These are phyloP conservation scores for Striga asiatica DNA, from an alignment of 257 asterid genomes.

Conservation along the genomic window DNA sequence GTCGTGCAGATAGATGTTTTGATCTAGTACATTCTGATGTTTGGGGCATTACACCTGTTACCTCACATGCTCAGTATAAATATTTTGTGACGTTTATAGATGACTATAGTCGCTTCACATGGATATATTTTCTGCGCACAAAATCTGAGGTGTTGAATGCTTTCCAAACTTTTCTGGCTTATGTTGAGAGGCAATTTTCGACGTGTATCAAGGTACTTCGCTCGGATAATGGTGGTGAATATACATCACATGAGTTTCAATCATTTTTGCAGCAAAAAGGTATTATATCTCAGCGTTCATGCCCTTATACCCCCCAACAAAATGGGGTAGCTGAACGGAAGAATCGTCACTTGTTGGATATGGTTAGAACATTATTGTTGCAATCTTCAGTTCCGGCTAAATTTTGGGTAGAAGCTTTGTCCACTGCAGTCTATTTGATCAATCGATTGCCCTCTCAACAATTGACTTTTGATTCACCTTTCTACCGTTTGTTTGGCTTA, in stretches of 20 bases:
- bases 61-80: not conserved
- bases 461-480: slow-evolving; percentile 1
- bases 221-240: slow-evolving; percentile 7
- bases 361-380: not conserved
- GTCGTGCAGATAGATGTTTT: not conserved
- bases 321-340: slow-evolving; percentile 4
- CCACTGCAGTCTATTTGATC: not conserved
- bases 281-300: not conserved
- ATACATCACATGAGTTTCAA: not conserved
- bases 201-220: not conserved
- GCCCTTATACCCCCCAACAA: slow-evolving; percentile 6
- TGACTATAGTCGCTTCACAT: not conserved
- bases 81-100: not conserved
- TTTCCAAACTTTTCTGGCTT: not conserved
- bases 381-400: not conserved
- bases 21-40: no score
- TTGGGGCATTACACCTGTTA: not conserved
- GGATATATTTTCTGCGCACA: not conserved
- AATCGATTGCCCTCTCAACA: not conserved
- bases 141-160: not conserved
- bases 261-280: not conserved
- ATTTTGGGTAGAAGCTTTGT: slow-evolving; percentile 10
- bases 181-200: not conserved
- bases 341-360: not conserved
- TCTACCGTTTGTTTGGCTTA: not conserved